phyloP scores from a whole-genome alignment of 176 grass and related monocot species.

The Alloteropsis semialata region DNA sequence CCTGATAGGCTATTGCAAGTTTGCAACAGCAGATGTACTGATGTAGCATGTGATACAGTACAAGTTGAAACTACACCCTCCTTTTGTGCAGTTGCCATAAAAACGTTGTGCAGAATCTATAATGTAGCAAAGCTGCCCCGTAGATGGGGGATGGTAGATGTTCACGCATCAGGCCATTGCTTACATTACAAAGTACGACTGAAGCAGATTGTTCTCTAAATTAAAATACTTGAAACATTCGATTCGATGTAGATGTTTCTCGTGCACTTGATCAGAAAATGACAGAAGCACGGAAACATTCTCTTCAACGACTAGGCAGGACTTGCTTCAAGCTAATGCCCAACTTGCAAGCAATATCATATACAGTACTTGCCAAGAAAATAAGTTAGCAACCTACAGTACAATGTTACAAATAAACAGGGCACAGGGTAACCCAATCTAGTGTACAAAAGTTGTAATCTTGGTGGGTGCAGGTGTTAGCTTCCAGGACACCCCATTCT shows the following conservation, averaged over 20 bases:
- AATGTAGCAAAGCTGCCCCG: background rate
- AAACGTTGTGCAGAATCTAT: background rate
- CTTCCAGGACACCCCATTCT: background rate
- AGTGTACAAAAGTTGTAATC: background rate
- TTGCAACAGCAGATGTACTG: background rate
- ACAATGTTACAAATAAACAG: constrained; percentile 14
- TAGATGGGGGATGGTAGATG: background rate
- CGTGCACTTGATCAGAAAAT: background rate
- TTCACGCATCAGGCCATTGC: background rate
- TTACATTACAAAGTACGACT: background rate
- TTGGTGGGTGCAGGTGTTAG: background rate
- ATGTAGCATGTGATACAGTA: constrained; percentile 23
- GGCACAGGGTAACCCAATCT: background rate
- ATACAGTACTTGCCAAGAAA: background rate
- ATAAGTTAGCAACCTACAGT: background rate
- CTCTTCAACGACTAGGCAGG: background rate
- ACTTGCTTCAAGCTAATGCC: background rate
- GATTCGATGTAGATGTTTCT: background rate
- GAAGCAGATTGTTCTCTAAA: background rate
- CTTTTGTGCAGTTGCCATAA: constrained; percentile 8
- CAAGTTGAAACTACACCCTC: background rate
- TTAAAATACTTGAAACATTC: background rate
- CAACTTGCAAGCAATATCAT: background rate
- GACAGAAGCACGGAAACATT: background rate
- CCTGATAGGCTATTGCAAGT: background rate